phyloP scores from a whole-genome alignment of 75 land plant species.

The Larix kaempferi region DNA sequence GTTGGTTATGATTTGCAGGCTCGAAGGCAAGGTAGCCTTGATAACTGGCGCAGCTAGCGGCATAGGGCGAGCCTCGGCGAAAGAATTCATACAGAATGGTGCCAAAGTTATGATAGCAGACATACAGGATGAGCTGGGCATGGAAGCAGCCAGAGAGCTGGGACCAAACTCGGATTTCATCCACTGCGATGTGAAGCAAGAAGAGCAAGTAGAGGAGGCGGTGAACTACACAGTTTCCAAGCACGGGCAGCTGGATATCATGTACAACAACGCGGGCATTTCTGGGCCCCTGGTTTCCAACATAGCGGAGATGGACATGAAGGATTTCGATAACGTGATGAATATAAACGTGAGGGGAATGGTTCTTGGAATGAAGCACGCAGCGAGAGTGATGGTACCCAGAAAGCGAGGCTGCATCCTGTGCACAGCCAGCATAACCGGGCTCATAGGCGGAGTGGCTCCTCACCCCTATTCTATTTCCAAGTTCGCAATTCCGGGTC shows the following conservation, averaged over 20 bases:
- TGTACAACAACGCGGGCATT: constrained; percentile 36
- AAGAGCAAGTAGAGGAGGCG: constrained; percentile 18
- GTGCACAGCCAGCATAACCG: constrained; percentile 24
- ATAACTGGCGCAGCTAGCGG: constrained; percentile 38
- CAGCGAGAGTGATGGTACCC: constrained; percentile 12
- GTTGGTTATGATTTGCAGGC: constrained; percentile 3
- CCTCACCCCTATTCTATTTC: constrained; percentile 21
- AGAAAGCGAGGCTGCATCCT: constrained; percentile 17
- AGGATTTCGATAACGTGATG: constrained; percentile 25
- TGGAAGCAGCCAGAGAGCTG: not conserved
- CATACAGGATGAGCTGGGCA: constrained; percentile 27
- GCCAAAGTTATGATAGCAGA: constrained; percentile 34
- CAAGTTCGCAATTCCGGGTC: constrained; percentile 16
- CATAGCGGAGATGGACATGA: constrained; percentile 40
- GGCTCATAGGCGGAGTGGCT: constrained; percentile 23
- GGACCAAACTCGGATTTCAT: constrained; percentile 17
- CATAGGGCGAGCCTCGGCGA: constrained; percentile 28
- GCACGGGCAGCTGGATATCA: constrained; percentile 31
- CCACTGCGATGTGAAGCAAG: constrained; percentile 34
- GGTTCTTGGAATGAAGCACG: constrained; percentile 24
- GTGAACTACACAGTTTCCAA: constrained; percentile 21
- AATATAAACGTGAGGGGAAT: constrained; percentile 22
- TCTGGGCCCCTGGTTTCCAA: constrained; percentile 16
- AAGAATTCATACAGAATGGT: constrained; percentile 24
- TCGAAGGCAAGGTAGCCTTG: constrained; percentile 24